These are phyloP conservation scores for Colletotrichum chrysophilum DNA, from an alignment of 2,329 filamentous ascomycete species.

Conservation along the genomic window DNA sequence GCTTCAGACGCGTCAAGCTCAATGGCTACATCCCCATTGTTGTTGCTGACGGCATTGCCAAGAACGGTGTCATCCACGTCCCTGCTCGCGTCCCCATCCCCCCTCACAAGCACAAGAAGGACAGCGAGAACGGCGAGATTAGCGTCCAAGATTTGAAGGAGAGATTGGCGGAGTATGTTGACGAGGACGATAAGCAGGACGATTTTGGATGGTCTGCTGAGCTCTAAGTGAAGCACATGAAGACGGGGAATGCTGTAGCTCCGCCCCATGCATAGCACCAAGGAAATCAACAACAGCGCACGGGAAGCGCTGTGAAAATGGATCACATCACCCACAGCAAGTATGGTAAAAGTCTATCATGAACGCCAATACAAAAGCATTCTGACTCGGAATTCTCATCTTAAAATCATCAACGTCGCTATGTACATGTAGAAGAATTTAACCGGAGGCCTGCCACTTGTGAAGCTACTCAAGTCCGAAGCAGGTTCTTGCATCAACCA, in stretches of 20 bases:
- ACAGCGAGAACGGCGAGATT: conserved; percentile 50
- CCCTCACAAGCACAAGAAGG: conserved; percentile 58
- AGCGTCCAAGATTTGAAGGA: conserved; percentile 66
- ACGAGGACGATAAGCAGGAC: conserved; percentile 25
- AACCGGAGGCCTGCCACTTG: not conserved
- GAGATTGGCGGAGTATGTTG: conserved; percentile 52
- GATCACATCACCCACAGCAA: not conserved
- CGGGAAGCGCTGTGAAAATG: not conserved
- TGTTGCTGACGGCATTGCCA: conserved; percentile 73
- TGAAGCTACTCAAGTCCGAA: not conserved
- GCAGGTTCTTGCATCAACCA: not conserved
- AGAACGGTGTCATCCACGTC: conserved; percentile 85
- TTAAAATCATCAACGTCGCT: not conserved
- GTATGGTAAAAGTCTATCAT: not conserved
- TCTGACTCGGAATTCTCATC: not conserved
- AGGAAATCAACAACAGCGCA: not conserved
- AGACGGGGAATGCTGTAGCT: not conserved
- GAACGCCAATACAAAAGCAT: not conserved
- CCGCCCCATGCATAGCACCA: not conserved
- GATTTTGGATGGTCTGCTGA: conserved; percentile 5
- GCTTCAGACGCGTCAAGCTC: conserved; percentile 73
- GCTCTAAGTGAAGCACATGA: not conserved
- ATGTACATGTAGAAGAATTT: not conserved
- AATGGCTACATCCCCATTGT: conserved; percentile 74
- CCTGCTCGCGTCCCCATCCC: conserved; percentile 77